Evolutionary conservation across 192 early-diverging fungal species (phyloP), one percentile per base, ranked within the genome.

Genomic region (Phlyctochytrium bullatum): DNA sequence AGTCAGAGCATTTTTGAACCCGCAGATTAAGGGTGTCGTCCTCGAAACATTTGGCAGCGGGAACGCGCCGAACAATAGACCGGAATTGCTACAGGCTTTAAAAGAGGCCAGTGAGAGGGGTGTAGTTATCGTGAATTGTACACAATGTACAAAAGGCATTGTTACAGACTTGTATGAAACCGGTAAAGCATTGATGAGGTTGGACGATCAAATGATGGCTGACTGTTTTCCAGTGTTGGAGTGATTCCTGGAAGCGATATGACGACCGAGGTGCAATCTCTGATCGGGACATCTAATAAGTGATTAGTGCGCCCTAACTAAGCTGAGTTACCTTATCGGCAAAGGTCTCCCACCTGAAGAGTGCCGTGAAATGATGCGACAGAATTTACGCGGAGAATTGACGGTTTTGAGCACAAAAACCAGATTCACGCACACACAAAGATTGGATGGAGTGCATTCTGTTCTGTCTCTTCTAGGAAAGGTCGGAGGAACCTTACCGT

Each of bases 21-120:
- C 92, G 20, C 90, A 93, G 0, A 90, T 96, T 16, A 85, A 84
- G 29, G 97, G 97, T 6, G 88, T 97, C 2, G 92, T 99, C 6
- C 76, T 99, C 6, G 95, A 99, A 72, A 96, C 95, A 0, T 99
- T 93, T 69, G 97, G 97, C 2, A 92, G 91, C 29, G 97, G 97
- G 3, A 99, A 99, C 71, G 96, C 94, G 0, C 97, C 97, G 1
- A 90, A 90, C 69, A 89, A 93, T 52, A 87, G 93, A 0, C 80
- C 88, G 1, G 94, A 94, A 60, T 80, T 98, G 57, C 76, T 99
- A n/a, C 77, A 75, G 24, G 91, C 90, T 1, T 76, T 99, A 3
- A 78, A 84, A 34, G 91, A 94, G 47, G 97, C 95, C 4, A 89
- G 89, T 75, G 91, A 89, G 54, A 88, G 93, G 23, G 97, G 97